A percentile compares a stretch with the other conserved stretches of the same genome.
These are phyloP conservation scores for Prosopis cineraria DNA, from an alignment of 306 rosid genomes.

Conservation along the genomic window DNA sequence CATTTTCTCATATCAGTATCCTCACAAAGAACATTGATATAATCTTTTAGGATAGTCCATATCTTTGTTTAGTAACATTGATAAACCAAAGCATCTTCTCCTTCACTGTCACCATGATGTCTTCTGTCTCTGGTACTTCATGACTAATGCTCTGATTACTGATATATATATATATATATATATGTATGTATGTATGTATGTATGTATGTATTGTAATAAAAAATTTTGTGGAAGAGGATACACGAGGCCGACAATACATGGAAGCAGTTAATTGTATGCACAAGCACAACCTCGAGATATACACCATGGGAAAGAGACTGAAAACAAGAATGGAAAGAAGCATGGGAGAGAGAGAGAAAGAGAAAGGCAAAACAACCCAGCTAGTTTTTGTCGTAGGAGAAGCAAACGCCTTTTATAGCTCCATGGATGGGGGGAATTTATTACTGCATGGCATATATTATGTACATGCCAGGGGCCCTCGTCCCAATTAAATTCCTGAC, in stretches of 20 bases:
- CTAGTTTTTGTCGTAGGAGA: neutral
- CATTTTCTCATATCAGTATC: neutral
- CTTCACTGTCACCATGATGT: conserved; percentile 18
- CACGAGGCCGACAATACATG: neutral
- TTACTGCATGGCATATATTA: conserved; percentile 33
- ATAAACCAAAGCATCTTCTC: neutral
- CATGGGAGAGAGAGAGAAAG: conserved; percentile 42
- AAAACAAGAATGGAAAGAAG: conserved; percentile 45
- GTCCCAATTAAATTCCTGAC: conserved; percentile 36
- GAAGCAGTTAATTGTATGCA: conserved; percentile 2
- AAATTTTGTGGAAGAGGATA: neutral
- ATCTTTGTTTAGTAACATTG: neutral
- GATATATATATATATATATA: too few relatives aligned
- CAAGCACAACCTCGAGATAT: conserved; percentile 43
- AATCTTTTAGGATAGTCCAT: neutral
- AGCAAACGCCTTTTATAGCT: neutral
- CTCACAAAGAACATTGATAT: neutral
- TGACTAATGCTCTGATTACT: neutral
- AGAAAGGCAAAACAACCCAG: conserved; percentile 32
- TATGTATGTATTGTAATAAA: neutral
- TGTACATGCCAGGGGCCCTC: neutral
- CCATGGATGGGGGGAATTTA: conserved; percentile 34
- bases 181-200: neutral
- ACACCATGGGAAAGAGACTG: conserved; percentile 40
- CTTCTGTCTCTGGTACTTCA: conserved; percentile 4